Conservation (phyloP, 129 eudicot genomes). For the Dittrichia graveolens region DNA sequence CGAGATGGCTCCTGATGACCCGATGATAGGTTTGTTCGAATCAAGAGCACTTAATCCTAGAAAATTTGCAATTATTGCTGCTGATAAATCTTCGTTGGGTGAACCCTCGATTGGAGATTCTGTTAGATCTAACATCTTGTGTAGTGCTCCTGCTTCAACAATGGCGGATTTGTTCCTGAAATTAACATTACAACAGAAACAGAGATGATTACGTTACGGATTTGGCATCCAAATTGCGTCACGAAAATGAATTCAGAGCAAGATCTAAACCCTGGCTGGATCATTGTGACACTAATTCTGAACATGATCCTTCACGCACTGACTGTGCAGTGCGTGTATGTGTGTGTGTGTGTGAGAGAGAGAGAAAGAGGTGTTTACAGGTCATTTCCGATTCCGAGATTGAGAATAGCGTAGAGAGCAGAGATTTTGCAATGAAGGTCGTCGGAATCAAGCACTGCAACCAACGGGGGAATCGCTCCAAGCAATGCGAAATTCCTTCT, state of each 20-base stretch:
- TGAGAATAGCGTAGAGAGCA: slow-evolving; percentile 82
- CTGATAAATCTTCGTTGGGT: slow-evolving; percentile 38
- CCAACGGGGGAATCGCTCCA: slow-evolving; percentile 82
- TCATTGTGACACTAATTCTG: too few relatives aligned
- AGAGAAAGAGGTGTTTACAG: slow-evolving; percentile 34
- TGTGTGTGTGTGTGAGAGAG: slow-evolving; percentile 4
- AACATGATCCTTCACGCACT: not conserved
- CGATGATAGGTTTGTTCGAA: slow-evolving; percentile 74
- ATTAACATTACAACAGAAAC: slow-evolving; percentile 19
- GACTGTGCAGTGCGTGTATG: not conserved
- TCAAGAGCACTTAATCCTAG: slow-evolving; percentile 91
- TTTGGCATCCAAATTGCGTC: not conserved
- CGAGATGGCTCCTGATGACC: slow-evolving; percentile 79
- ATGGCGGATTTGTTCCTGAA: slow-evolving; percentile 88
- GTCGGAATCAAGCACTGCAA: slow-evolving; percentile 59
- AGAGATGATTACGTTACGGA: not conserved
- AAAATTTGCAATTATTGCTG: slow-evolving; percentile 77
- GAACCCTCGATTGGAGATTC: slow-evolving; percentile 36
- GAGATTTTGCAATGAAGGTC: slow-evolving; percentile 46
- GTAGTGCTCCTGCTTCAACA: slow-evolving; percentile 89
- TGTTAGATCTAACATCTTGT: slow-evolving; percentile 78
- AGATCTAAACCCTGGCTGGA: slow-evolving; percentile 20
- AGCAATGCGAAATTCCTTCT: slow-evolving; percentile 64
- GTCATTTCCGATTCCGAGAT: slow-evolving; percentile 82
- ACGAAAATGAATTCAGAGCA: not conserved